These are phyloP conservation scores for Calonectria leucothoes DNA, from an alignment of 2,329 filamentous ascomycete genomes.

Conservation along the genomic window DNA sequence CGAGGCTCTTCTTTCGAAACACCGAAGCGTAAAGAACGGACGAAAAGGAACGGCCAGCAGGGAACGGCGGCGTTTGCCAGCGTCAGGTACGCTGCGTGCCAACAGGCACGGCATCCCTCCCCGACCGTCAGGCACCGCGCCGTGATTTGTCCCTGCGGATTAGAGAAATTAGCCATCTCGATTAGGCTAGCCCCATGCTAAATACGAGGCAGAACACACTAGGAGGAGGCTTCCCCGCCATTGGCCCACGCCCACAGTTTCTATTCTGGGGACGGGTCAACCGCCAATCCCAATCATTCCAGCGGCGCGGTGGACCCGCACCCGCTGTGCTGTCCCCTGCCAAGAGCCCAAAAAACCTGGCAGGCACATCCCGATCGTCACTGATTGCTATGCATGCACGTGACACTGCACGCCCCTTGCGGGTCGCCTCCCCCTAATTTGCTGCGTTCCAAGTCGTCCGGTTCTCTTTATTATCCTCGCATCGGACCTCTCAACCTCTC, in stretches of 20 bases:
- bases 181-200: constrained; percentile 21
- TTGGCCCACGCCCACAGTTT: constrained; percentile 23
- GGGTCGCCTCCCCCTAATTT: constrained; percentile 36
- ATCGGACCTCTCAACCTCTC: constrained; percentile 27
- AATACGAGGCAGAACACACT: constrained; percentile 38
- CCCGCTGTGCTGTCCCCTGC: constrained; percentile 38
- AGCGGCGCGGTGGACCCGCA: constrained; percentile 24
- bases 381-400: constrained; percentile 26
- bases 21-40: neutral
- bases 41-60: neutral
- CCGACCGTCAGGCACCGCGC: neutral
- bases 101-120: constrained; percentile 11
- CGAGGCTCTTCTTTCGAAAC: neutral
- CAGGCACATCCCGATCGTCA: constrained; percentile 27
- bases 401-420: constrained; percentile 28
- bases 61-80: neutral
- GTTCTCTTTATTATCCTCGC: constrained; percentile 10
- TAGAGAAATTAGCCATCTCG: constrained; percentile 34
- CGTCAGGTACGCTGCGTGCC: neutral
- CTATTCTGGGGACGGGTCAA: constrained; percentile 36
- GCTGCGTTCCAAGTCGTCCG: constrained; percentile 33
- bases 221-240: constrained; percentile 25
- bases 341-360: constrained; percentile 33
- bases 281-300: constrained; percentile 33
- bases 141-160: constrained; percentile 30